These are phyloP conservation scores for Phellopilus nigrolimitatus DNA, from an alignment of 1,284 basidiomycete species.

Conservation along the genomic window DNA sequence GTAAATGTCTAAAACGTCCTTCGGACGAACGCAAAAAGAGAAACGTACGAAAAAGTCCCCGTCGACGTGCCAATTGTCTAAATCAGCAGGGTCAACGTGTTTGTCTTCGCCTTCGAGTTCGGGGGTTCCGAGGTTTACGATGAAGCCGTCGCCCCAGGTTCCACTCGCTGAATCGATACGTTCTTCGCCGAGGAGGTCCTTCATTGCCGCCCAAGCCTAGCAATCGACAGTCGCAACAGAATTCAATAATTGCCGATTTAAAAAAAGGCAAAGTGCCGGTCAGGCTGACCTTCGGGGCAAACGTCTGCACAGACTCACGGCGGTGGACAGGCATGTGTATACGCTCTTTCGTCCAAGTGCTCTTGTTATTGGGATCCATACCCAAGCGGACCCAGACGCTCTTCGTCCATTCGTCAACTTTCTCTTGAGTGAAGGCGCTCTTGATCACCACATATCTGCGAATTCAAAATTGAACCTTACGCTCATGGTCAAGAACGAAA, in stretches of 20 bases:
- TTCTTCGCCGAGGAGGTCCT: conserved; percentile 53
- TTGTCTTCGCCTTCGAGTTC: conserved; percentile 34
- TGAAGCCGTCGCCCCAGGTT: conserved; percentile 55
- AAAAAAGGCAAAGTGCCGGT: background rate
- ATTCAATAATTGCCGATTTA: background rate
- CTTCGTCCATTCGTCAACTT: conserved; percentile 44
- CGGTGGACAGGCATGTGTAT: conserved; percentile 52
- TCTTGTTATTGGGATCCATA: conserved; percentile 46
- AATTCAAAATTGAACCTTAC: background rate
- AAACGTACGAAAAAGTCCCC: conserved; percentile 53
- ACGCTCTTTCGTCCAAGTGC: conserved; percentile 50
- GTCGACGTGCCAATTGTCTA: conserved; percentile 62
- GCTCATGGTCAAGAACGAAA: too few relatives aligned
- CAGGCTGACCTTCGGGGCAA: conserved; percentile 47
- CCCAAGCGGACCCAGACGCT: conserved; percentile 50
- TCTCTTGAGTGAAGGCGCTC: conserved; percentile 47
- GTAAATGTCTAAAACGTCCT: background rate
- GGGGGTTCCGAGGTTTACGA: conserved; percentile 50
- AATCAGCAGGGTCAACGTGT: conserved; percentile 35
- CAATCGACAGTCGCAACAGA: background rate
- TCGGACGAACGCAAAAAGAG: background rate
- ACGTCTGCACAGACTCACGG: conserved; percentile 40
- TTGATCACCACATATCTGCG: conserved; percentile 42
- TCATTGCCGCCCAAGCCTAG: conserved; percentile 54
- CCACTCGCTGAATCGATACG: conserved; percentile 45